Base-by-base conservation (phyloP, 2,329 filamentous ascomycete species). In the Stromatinia cepivora region DNA sequence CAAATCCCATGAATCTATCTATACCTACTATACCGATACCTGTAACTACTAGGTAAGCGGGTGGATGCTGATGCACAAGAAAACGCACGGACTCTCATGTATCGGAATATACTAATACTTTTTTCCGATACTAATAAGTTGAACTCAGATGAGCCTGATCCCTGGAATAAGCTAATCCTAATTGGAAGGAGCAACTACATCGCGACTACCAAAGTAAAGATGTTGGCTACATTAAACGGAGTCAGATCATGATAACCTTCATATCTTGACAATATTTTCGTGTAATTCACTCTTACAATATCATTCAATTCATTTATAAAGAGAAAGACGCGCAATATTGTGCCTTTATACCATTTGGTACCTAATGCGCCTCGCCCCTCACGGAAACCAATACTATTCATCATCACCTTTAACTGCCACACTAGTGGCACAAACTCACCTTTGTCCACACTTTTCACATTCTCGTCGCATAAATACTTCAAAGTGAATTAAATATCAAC, bases 301-400 rank as follows among this genome's bases (percentile, higher is more conserved):
- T 64, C 50, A 34, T 1, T 45, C 58, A 46, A 36, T 28, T 36
- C 28, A 53, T 53, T 25, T 36, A 28, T 10, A 20, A 36, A 57
- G 22, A 46, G 20, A 68, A 56, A 64, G 57, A 68, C 66, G 66
- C 66, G 58, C 57, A 63, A 63, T 15, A 63, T 54, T 45, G 66
- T 68, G 66, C 54, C 57, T 68, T 68, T 68, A 28, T 42, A 25
- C 17, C 31, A n/a, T 46, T 28, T 56, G 22, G 20, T 56, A 63
- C 66, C 66, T 54, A 39, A 68, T 68, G 66, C 66, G 66, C 66
- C 66, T 68, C 57, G 59, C 66, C 66, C 66, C 66, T 68, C 66
- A 46, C 57, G 48, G 36, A 63, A 68, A 42, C 48, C 45, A 22
- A 46, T 10, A 68, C 48, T 22, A 54, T 64, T 17, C 57, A 54